Conservation (phyloP, 2,329 filamentous ascomycete species). For the Ascochyta lentis region DNA sequence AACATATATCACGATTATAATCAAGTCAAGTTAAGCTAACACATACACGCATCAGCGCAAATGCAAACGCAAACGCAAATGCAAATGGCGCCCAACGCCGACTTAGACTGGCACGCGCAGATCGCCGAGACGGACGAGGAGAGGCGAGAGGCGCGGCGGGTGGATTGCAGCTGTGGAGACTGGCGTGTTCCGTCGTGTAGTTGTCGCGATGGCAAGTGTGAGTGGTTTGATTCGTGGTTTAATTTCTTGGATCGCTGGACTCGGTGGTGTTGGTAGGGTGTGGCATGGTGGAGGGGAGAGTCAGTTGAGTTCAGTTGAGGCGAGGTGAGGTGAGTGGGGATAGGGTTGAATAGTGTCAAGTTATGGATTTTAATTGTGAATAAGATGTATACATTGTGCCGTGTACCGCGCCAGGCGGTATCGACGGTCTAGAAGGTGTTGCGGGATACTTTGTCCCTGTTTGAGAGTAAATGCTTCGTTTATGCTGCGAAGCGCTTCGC, state of each 20-base stretch:
- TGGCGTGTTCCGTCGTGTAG: neutral
- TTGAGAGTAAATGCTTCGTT: neutral
- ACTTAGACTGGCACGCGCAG: conserved; percentile 4
- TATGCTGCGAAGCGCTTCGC: conserved; percentile 1
- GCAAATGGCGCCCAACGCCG: neutral
- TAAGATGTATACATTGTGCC: too few relatives aligned
- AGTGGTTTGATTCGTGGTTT: neutral
- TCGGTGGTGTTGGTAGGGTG: neutral
- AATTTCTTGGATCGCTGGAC: neutral
- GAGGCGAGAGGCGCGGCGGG: neutral
- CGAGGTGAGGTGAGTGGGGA: neutral
- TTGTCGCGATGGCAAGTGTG: neutral
- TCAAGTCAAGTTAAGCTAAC: too few relatives aligned
- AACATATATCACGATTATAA: too few relatives aligned
- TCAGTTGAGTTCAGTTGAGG: too few relatives aligned
- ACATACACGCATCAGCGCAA: neutral
- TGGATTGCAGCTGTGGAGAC: too few relatives aligned
- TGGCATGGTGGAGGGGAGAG: neutral
- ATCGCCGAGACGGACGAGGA: neutral
- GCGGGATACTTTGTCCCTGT: too few relatives aligned
- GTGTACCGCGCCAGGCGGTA: too few relatives aligned
- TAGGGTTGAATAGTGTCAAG: too few relatives aligned
- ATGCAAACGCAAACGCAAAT: neutral
- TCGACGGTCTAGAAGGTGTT: too few relatives aligned
- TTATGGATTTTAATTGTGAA: too few relatives aligned